These are phyloP conservation scores for Claviceps cyperi DNA, from an alignment of 2,329 filamentous ascomycete species.

Conservation along the genomic window DNA sequence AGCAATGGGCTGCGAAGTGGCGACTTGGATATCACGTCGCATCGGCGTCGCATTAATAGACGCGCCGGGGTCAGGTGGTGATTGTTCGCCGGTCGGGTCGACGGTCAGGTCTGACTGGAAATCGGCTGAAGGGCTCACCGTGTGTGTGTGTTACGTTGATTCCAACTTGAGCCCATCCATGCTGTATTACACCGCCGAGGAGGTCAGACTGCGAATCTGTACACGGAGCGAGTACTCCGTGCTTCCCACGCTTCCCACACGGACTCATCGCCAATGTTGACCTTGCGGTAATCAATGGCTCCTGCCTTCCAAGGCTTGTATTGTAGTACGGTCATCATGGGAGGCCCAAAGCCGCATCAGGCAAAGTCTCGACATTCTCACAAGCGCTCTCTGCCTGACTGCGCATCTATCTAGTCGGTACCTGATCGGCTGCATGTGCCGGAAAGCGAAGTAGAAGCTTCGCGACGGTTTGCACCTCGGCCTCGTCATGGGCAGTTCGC, in stretches of 20 bases:
- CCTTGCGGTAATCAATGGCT: not conserved
- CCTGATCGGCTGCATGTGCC: not conserved
- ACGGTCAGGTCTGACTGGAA: too few species aligned
- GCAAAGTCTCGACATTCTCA: too few species aligned
- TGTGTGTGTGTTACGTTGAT: not conserved
- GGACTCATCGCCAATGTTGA: not conserved
- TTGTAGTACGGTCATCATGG: not conserved
- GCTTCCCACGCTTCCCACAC: not conserved
- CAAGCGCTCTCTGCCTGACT: too few species aligned
- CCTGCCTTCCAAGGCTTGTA: not conserved
- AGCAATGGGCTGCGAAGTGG: not conserved
- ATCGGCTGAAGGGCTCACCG: not conserved
- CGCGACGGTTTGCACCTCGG: not conserved
- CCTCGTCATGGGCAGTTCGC: not conserved
- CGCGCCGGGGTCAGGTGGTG: slow-evolving; percentile 7
- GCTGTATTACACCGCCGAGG: too few species aligned
- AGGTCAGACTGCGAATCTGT: not conserved
- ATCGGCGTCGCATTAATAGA: slow-evolving; percentile 3
- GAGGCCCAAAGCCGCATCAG: not conserved
- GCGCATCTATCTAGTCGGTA: too few species aligned
- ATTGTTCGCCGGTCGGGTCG: not conserved
- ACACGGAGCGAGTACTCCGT: not conserved
- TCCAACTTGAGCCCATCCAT: not conserved
- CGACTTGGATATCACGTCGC: slow-evolving; percentile 7
- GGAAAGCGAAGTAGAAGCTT: not conserved